A percentile compares a stretch with the other conserved stretches of the same genome.
Conservation (phyloP, 306 rosid genomes). For the Cicer judaicum region DNA sequence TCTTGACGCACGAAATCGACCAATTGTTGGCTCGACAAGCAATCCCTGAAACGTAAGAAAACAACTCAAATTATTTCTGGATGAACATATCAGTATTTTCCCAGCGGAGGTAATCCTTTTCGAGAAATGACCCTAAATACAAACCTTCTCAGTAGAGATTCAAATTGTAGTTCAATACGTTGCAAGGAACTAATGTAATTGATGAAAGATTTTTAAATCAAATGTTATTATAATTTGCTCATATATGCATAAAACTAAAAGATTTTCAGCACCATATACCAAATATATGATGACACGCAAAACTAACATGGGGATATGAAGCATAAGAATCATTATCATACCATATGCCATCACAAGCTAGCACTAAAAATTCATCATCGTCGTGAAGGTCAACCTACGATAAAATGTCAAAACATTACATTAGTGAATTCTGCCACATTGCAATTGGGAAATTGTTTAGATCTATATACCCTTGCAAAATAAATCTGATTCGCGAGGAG, state of each 20-base stretch:
- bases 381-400: conserved; percentile 76
- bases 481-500: conserved; percentile 12
- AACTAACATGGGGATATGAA: conserved; percentile 7
- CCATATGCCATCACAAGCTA: conserved; percentile 91
- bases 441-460: conserved; percentile 8
- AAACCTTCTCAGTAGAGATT: background rate
- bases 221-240: background rate
- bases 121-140: background rate
- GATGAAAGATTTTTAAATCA: too few species aligned
- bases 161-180: too few species aligned
- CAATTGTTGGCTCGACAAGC: conserved; percentile 90
- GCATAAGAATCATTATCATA: conserved; percentile 65
- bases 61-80: too few species aligned
- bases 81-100: too few species aligned
- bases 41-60: conserved; percentile 66
- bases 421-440: conserved; percentile 11
- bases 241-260: background rate
- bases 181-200: too few species aligned
- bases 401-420: conserved; percentile 18
- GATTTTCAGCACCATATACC: background rate
- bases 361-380: conserved; percentile 73
- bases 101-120: too few species aligned
- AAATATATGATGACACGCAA: background rate
- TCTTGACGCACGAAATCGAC: conserved; percentile 85
- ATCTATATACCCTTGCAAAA: background rate